phyloP scores from a whole-genome alignment of 2,329 filamentous ascomycete genomes.

The Endoconidiophora laricicola region DNA sequence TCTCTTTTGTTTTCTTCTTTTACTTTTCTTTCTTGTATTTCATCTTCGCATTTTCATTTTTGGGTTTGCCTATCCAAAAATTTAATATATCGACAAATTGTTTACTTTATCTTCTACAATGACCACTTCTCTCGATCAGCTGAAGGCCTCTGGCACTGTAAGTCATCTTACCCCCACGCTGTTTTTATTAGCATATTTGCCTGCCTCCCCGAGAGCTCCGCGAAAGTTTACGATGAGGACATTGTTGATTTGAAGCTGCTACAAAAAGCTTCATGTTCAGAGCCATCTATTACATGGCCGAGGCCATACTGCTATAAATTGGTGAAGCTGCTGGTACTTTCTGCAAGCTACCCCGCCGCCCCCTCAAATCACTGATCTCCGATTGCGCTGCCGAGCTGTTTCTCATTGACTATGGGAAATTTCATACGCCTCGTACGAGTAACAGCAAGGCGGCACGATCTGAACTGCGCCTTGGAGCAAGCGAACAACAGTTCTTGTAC shows the following conservation, averaged over 20 bases:
- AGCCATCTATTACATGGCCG: no score
- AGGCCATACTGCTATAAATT: no score
- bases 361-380: neutral
- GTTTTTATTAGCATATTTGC: slow-evolving; percentile 12
- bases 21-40: slow-evolving; percentile 3
- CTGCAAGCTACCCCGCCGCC: neutral
- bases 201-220: slow-evolving; percentile 13
- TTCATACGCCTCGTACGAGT: no score
- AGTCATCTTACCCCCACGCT: slow-evolving; percentile 26
- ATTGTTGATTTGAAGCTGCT: neutral
- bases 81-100: neutral
- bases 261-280: no score
- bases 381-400: neutral
- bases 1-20: slow-evolving; percentile 7
- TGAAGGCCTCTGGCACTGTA: slow-evolving; percentile 94
- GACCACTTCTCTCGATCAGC: slow-evolving; percentile 83
- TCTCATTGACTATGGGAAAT: no score
- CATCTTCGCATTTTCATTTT: slow-evolving; percentile 2
- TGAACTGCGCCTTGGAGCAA: no score
- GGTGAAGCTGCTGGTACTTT: neutral
- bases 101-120: slow-evolving; percentile 30
- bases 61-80: slow-evolving; percentile 3
- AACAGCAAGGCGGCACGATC: neutral
- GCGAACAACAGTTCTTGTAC: no score
- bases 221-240: slow-evolving; percentile 19